A percentile compares a stretch with the other conserved stretches of the same genome.
phyloP scores from a whole-genome alignment of 2,329 filamentous ascomycete species.

The Venturia carpophila region DNA sequence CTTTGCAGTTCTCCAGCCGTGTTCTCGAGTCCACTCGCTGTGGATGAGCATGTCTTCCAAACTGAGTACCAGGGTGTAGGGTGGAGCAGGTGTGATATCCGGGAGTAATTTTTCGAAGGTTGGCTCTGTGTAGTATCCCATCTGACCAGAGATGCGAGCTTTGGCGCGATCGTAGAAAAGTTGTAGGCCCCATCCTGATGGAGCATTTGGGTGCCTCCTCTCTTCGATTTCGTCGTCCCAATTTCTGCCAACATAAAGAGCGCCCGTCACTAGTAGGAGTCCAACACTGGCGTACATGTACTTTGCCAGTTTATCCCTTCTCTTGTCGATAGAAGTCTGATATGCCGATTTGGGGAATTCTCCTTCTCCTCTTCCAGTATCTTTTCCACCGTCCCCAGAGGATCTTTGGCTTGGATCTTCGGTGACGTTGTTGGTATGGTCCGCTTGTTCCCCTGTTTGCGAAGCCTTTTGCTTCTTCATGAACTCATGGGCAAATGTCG shows the following conservation, averaged over 20 bases:
- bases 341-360: slow-evolving; percentile 74
- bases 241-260: slow-evolving; percentile 74
- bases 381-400: slow-evolving; percentile 44
- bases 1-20: slow-evolving; percentile 93
- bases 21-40: slow-evolving; percentile 87
- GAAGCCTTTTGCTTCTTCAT: slow-evolving; percentile 33
- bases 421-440: slow-evolving; percentile 19
- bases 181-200: slow-evolving; percentile 67
- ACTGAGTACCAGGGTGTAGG: slow-evolving; percentile 87
- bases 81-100: slow-evolving; percentile 59
- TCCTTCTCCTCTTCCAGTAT: slow-evolving; percentile 50
- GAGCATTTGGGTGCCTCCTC: slow-evolving; percentile 57
- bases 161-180: slow-evolving; percentile 75
- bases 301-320: slow-evolving; percentile 67
- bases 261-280: slow-evolving; percentile 47
- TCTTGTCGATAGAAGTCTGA: slow-evolving; percentile 81
- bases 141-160: slow-evolving; percentile 64
- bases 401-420: slow-evolving; percentile 21
- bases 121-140: slow-evolving; percentile 92
- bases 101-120: slow-evolving; percentile 90
- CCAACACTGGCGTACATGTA: slow-evolving; percentile 60
- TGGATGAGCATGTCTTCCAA: slow-evolving; percentile 91
- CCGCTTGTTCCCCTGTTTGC: slow-evolving; percentile 10
- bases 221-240: slow-evolving; percentile 74
- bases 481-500: slow-evolving; percentile 75